phyloP scores from a whole-genome alignment of 768 basidiomycete species.

The Russula brevipes region DNA sequence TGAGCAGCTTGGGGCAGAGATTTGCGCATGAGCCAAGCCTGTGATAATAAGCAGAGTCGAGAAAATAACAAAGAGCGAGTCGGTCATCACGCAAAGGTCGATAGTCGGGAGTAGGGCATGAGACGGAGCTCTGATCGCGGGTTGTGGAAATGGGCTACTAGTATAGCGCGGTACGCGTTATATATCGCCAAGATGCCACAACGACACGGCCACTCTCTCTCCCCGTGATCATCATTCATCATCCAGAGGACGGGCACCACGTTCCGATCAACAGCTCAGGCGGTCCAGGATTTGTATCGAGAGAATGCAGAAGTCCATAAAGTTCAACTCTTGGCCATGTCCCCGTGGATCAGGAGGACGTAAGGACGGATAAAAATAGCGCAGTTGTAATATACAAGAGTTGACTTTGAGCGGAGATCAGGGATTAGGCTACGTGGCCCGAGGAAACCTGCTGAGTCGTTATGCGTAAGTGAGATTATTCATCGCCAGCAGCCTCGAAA shows the following conservation, averaged over 20 bases:
- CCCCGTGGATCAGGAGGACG: no score
- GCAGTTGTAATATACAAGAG: background rate
- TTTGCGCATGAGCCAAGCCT: background rate
- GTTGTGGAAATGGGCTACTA: no score
- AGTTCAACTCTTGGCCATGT: no score
- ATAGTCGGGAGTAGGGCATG: background rate
- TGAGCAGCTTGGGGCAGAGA: conserved; percentile 11
- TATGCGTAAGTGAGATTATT: conserved; percentile 19
- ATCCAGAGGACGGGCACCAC: background rate
- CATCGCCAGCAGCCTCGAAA: conserved; percentile 26
- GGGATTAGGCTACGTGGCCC: no score
- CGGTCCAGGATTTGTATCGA: no score
- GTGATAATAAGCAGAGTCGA: background rate
- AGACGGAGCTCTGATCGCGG: background rate
- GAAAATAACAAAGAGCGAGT: background rate
- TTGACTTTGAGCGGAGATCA: no score
- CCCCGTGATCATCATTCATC: background rate
- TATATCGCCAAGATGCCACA: background rate
- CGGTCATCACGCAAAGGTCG: background rate
- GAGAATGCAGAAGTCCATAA: no score
- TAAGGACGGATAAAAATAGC: no score
- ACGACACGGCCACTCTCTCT: background rate
- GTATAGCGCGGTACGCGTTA: background rate
- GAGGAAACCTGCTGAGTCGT: conserved; percentile 11
- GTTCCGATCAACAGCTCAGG: no score